phyloP scores from a whole-genome alignment of 2,329 filamentous ascomycete species.

The Cladosporium colombiae region DNA sequence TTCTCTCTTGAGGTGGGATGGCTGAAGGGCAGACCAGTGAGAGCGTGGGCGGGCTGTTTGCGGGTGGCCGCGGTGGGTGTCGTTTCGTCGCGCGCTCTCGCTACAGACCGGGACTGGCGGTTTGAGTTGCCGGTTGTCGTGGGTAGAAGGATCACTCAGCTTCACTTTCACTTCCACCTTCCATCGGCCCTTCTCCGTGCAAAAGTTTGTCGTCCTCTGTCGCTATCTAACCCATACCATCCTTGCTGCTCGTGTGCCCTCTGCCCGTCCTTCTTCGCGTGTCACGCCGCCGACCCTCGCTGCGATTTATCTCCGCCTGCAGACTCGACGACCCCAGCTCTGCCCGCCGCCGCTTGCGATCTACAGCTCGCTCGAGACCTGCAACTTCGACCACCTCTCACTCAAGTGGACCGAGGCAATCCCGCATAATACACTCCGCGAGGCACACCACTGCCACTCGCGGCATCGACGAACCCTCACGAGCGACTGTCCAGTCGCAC shows the following conservation, averaged over 20 bases:
- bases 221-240: neutral
- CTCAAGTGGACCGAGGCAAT: neutral
- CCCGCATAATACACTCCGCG: neutral
- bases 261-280: neutral
- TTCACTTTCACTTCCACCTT: conserved; percentile 14
- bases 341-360: neutral
- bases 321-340: neutral
- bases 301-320: neutral
- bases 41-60: neutral
- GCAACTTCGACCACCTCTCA: neutral
- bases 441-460: conserved; percentile 17
- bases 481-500: neutral
- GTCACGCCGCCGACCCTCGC: neutral
- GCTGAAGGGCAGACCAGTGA: neutral
- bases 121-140: neutral
- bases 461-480: conserved; percentile 8
- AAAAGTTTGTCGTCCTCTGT: conserved; percentile 9
- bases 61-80: neutral
- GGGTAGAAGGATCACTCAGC: neutral
- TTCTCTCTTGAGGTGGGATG: neutral
- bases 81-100: neutral
- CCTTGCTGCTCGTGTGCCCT: conserved; percentile 17
- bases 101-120: conserved; percentile 6
- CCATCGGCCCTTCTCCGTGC: conserved; percentile 17
- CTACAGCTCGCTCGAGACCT: neutral